Evolutionary conservation across 345 rosid genomes (phyloP), one percentile per base, ranked within the genome.

Genomic region (Lumnitzera littorea): DNA sequence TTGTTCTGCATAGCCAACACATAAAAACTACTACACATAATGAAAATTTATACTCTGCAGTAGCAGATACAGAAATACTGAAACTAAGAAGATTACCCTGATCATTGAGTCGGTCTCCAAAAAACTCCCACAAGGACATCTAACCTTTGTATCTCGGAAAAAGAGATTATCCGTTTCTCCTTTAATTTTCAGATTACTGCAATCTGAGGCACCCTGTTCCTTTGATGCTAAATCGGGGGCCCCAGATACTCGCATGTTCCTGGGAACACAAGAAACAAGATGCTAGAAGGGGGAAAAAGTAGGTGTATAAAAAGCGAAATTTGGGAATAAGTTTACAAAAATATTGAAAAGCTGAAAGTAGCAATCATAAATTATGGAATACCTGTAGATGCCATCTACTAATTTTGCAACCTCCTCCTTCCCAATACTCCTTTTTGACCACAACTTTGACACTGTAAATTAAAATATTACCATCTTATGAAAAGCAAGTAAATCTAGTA

Each of bases 381-480:
- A 91, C 99, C 99, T 91, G 78, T 91, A 88, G 20, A 82, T 88
- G 71, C 85, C 99, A 16, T 88, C 98, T 3, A 95, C 91, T 51
- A 95, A 70, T 78, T 85, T 95, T 41, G 95, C 96, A 25, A 81
- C 96, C 48, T 76, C 94, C 67, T 91, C 99, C 89, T 77, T 95
- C 41, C 85, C 79, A 50, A 82, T 64, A 69, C 68, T 78, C 85
- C 78, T 91, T 83, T 88, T 95, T 63, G 85, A 69, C 85, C 86
- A 83, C 66, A 72, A 68, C 79, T 74, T 86, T 43, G 97, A 71
- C 74, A 66, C 99, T 95, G 73, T 31, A 72, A 29, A 53, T 49
- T 46, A 60, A 50, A 49, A 8, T 36, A 36, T 6, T 36, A 36
- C 7, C 43, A 36, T 3, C 1, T 36, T 5, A 5, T 36, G 1